These are phyloP conservation scores for Populus hybrid DNA, from an alignment of 441 rosid species.

Conservation along the genomic window DNA sequence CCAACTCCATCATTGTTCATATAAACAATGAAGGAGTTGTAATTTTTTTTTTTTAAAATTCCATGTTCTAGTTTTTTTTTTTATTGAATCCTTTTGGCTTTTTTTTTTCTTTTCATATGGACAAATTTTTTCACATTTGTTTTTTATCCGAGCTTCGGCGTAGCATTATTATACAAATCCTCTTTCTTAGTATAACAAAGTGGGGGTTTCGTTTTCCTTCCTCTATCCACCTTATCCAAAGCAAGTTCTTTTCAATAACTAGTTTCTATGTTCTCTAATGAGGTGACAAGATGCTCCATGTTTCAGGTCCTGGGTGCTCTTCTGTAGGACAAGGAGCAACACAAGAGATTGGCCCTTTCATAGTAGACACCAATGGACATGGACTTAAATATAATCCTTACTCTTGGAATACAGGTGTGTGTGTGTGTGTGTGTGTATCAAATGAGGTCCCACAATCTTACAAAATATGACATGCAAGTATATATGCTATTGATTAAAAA, in stretches of 20 bases:
- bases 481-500: constrained; percentile 5
- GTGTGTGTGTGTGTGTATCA: background rate
- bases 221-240: constrained; percentile 10
- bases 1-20: too few relatives aligned
- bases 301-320: constrained; percentile 93
- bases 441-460: background rate
- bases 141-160: too few relatives aligned
- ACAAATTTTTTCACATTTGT: too few relatives aligned
- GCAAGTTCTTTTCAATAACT: constrained; percentile 14
- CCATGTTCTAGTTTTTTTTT: too few relatives aligned
- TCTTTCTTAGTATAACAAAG: constrained; percentile 6
- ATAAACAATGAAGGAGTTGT: too few relatives aligned
- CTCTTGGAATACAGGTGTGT: constrained; percentile 73
- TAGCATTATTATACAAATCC: constrained; percentile 7
- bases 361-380: constrained; percentile 56
- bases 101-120: too few relatives aligned
- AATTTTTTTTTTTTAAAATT: too few relatives aligned
- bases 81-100: too few relatives aligned
- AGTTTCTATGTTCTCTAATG: constrained; percentile 28
- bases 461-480: background rate
- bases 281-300: constrained; percentile 45
- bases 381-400: constrained; percentile 52
- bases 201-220: background rate
- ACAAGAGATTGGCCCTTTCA: constrained; percentile 91
- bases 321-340: constrained; percentile 94